Evolutionary conservation across 306 rosid species (phyloP).

Genomic region (Erythrophleum fordii): DNA sequence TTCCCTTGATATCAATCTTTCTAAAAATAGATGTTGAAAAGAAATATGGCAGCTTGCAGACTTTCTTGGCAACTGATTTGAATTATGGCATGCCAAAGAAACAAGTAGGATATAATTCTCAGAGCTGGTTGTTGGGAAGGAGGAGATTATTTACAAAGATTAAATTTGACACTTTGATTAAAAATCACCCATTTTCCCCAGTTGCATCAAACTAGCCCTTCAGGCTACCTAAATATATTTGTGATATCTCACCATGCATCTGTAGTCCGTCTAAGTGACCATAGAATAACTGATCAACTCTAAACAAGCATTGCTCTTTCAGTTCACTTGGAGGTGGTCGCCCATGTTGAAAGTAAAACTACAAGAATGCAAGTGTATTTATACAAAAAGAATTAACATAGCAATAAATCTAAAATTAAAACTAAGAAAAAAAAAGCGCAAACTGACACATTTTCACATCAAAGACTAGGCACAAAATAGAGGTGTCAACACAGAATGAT

Average conservation of each 20-base stretch:
- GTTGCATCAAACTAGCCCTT: constrained; percentile 24
- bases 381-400: constrained; percentile 36
- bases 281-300: constrained; percentile 71
- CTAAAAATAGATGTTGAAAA: constrained; percentile 74
- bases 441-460: background rate
- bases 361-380: constrained; percentile 45
- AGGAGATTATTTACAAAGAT: constrained; percentile 28
- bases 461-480: constrained; percentile 29
- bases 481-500: constrained; percentile 23
- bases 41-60: constrained; percentile 98
- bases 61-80: constrained; percentile 80
- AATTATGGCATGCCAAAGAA: constrained; percentile 68
- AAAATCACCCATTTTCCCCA: constrained; percentile 19
- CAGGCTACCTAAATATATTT: constrained; percentile 37
- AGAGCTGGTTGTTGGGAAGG: constrained; percentile 10
- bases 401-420: background rate
- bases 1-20: constrained; percentile 77
- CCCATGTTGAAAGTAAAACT: constrained; percentile 95
- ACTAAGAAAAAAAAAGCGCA: background rate
- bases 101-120: constrained; percentile 43
- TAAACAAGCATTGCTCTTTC: constrained; percentile 75
- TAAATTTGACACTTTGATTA: constrained; percentile 19
- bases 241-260: constrained; percentile 76
- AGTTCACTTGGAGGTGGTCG: constrained; percentile 85
- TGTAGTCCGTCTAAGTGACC: constrained; percentile 80